A percentile compares a stretch with the other conserved stretches of the same genome.
phyloP scores from a whole-genome alignment of 306 rosid species.

The Vigna angularis region DNA sequence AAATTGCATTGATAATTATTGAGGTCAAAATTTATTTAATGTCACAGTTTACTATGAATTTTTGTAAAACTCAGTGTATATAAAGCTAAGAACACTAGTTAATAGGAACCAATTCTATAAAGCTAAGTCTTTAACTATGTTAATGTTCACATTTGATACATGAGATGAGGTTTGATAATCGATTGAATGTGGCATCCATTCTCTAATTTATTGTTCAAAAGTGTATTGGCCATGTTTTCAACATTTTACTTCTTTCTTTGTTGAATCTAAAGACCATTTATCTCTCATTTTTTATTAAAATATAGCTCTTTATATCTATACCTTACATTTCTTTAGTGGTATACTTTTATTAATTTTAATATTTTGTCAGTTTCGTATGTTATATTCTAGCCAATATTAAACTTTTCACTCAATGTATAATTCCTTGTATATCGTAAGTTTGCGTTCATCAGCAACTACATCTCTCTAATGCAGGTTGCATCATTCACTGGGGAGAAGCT shows the following conservation, averaged over 20 bases:
- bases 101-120: no score
- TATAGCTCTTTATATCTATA: not conserved
- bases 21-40: no score
- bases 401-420: slow-evolving; percentile 22
- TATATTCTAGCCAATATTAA: not conserved
- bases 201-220: slow-evolving; percentile 12
- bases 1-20: no score
- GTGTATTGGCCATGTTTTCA: slow-evolving; percentile 13
- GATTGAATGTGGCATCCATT: not conserved
- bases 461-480: slow-evolving; percentile 67
- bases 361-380: not conserved
- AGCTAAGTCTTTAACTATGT: no score
- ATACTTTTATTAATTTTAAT: slow-evolving; percentile 5
- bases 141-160: no score
- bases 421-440: slow-evolving; percentile 11
- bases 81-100: no score
- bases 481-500: slow-evolving; percentile 89
- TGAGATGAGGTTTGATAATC: not conserved
- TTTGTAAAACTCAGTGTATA: no score
- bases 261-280: not conserved
- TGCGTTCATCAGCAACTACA: slow-evolving; percentile 18
- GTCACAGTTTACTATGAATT: no score
- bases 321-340: slow-evolving; percentile 12
- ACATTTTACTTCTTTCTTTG: slow-evolving; percentile 4
- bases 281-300: not conserved